Percentiles rank a stretch among this genome's conserved stretches.
phyloP scores from a whole-genome alignment of 495 filamentous ascomycete species.

The Cercophora scortea region DNA sequence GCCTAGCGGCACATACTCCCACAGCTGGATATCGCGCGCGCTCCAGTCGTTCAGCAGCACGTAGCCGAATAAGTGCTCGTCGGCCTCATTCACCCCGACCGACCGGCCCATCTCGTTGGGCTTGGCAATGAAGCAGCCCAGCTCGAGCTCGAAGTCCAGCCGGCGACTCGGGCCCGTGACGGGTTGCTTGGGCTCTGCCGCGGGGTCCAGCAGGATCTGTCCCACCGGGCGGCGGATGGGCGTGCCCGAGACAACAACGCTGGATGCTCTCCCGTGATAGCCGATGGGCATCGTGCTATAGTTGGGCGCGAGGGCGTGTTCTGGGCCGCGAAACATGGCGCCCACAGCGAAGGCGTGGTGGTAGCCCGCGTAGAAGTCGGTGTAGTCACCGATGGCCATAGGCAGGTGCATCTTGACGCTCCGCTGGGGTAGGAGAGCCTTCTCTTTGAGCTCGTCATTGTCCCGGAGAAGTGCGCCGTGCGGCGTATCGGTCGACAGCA shows the following conservation, averaged over 20 bases:
- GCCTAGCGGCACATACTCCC: slow-evolving; percentile 81
- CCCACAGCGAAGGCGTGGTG: slow-evolving; percentile 84
- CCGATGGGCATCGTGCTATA: slow-evolving; percentile 87
- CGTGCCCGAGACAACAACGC: slow-evolving; percentile 70
- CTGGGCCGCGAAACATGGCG: slow-evolving; percentile 70
- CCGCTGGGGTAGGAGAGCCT: slow-evolving; percentile 41
- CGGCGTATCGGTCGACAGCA: slow-evolving; percentile 52
- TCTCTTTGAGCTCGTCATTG: slow-evolving; percentile 20
- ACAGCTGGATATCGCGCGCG: slow-evolving; percentile 81
- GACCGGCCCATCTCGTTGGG: slow-evolving; percentile 58
- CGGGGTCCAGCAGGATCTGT: slow-evolving; percentile 64
- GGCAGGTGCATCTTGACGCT: slow-evolving; percentile 69
- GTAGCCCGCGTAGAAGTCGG: slow-evolving; percentile 91
- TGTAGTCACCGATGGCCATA: slow-evolving; percentile 89
- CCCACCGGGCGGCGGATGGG: slow-evolving; percentile 70
- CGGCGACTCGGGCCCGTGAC: slow-evolving; percentile 54
- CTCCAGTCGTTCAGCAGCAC: slow-evolving; percentile 96
- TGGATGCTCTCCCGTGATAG: slow-evolving; percentile 79
- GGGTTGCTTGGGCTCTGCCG: slow-evolving; percentile 49
- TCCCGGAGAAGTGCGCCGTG: slow-evolving; percentile 24
- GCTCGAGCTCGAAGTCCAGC: slow-evolving; percentile 82
- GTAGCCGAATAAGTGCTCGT: slow-evolving; percentile 74
- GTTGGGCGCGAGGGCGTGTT: slow-evolving; percentile 79
- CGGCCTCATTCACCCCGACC: slow-evolving; percentile 54
- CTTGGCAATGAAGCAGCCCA: slow-evolving; percentile 72